Evolutionary conservation across 305 asterid species (phyloP).

Genomic region (Coffea humblotiana): DNA sequence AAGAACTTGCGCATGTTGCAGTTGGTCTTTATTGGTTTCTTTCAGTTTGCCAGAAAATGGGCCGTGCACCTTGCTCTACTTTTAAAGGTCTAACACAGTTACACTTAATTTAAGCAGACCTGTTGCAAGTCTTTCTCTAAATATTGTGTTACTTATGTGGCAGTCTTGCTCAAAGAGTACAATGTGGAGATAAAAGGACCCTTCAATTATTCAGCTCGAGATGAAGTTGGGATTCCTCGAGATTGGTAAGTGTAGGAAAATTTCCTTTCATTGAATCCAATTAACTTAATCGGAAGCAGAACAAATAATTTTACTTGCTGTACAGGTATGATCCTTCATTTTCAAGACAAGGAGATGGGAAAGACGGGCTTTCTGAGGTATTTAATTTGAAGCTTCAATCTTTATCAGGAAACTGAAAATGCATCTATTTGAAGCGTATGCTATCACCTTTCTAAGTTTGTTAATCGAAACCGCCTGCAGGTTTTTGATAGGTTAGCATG

Average conservation of each 20-base stretch:
- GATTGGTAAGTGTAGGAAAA: slow-evolving; percentile 51
- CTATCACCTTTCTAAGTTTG: not conserved
- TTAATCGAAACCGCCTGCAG: slow-evolving; percentile 34
- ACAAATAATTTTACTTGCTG: not conserved
- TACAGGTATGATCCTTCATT: slow-evolving; percentile 72
- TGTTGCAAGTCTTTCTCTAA: not conserved
- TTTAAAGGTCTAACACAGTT: slow-evolving; percentile 53
- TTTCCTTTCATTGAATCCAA: not conserved
- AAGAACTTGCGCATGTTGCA: slow-evolving; percentile 95
- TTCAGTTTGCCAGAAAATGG: slow-evolving; percentile 75
- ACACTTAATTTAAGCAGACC: not conserved
- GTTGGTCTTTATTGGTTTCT: slow-evolving; percentile 91
- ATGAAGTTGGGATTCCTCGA: slow-evolving; percentile 83
- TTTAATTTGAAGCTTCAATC: slow-evolving; percentile 4
- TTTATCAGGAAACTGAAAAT: not conserved
- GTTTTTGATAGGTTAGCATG: slow-evolving; percentile 68
- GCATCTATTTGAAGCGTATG: not conserved
- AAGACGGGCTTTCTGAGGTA: slow-evolving; percentile 60
- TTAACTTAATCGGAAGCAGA: slow-evolving; percentile 9
- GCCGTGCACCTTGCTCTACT: slow-evolving; percentile 59
- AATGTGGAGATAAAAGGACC: slow-evolving; percentile 89
- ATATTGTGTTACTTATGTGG: slow-evolving; percentile 1
- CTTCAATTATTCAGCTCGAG: slow-evolving; percentile 76
- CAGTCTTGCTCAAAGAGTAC: slow-evolving; percentile 75
- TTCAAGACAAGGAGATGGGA: slow-evolving; percentile 29